These are phyloP conservation scores for Rhipidocladum racemiflorum DNA, from an alignment of 176 grass and related monocot species.

Conservation along the genomic window DNA sequence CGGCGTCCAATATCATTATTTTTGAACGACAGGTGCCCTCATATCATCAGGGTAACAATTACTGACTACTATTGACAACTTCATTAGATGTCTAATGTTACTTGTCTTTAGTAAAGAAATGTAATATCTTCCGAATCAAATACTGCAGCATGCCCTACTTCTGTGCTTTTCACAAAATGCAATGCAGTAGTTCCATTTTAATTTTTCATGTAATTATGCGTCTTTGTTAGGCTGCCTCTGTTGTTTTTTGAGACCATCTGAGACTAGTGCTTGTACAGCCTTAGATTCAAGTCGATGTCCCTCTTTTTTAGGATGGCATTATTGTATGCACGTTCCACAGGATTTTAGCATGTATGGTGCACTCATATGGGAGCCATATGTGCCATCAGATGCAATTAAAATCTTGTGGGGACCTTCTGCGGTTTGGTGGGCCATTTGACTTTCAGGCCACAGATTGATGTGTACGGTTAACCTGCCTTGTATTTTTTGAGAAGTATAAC, in stretches of 20 bases:
- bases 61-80: background rate
- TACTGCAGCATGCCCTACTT: background rate
- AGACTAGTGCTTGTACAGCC: constrained; percentile 20
- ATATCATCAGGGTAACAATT: background rate
- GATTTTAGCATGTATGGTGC: constrained; percentile 34
- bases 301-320: constrained; percentile 28
- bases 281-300: constrained; percentile 13
- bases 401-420: constrained; percentile 30
- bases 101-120: constrained; percentile 18
- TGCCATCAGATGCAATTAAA: constrained; percentile 40
- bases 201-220: background rate
- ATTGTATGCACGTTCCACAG: constrained; percentile 40
- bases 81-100: background rate
- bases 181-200: background rate
- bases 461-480: constrained; percentile 12
- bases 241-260: background rate
- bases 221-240: background rate
- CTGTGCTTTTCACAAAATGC: background rate
- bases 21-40: background rate
- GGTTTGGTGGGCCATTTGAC: constrained; percentile 31
- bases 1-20: background rate
- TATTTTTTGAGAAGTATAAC: constrained; percentile 20
- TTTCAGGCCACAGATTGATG: constrained; percentile 16
- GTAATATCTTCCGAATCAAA: background rate
- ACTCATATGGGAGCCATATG: constrained; percentile 45